Base-by-base conservation (phyloP, 164 flowering plant genomes). In the Sedum album region DNA sequence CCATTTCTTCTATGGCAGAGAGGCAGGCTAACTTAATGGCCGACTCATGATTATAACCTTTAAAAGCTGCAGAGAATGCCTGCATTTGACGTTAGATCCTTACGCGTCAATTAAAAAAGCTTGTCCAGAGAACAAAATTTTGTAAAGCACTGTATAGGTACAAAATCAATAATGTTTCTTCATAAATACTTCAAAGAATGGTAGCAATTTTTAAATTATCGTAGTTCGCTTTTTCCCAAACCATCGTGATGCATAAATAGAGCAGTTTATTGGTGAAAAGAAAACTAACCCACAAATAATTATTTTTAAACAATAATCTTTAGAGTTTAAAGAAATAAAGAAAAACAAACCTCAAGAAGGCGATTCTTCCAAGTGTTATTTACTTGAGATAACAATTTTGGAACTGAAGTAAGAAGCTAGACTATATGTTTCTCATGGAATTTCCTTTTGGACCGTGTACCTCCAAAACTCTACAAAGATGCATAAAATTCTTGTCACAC, bases 61-160 rank as follows among this genome's bases (percentile, higher is more conserved):
- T 75, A 70, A 88, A 94, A 73, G 80, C 77, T 31, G 66, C 66
- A 0, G 97, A 91, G 76, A 91, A 91, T 67, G 87, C 92, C 97
- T 91, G 93, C 78, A 85, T 60, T 57, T 57, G 33, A 57, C 25
- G 28, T 2, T 51, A 28, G 31, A 51, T 4, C 48, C 0, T 44
- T 15, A 44, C 11, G 2, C 18, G 17, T 13, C 48, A 44, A 41
- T 8, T 41, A 7, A 13, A 41, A 7, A 41, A 41, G 46, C 46
- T 44, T 13, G 15, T 44, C 17, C 18, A 17, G 15, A 13, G 48
- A 44, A 14, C 15, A 17, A 44, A 3, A 11, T 44, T 44, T 18
- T 44, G 17, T 41, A 41, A 41, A 7, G 46, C 46, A 41, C 15
- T 41, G 46, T 41, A 2, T 2, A 41, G 46, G 46, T 41, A 41